Base-by-base conservation (phyloP, 352 stramenopile genomes). In the Globisporangium takayamanum region DNA sequence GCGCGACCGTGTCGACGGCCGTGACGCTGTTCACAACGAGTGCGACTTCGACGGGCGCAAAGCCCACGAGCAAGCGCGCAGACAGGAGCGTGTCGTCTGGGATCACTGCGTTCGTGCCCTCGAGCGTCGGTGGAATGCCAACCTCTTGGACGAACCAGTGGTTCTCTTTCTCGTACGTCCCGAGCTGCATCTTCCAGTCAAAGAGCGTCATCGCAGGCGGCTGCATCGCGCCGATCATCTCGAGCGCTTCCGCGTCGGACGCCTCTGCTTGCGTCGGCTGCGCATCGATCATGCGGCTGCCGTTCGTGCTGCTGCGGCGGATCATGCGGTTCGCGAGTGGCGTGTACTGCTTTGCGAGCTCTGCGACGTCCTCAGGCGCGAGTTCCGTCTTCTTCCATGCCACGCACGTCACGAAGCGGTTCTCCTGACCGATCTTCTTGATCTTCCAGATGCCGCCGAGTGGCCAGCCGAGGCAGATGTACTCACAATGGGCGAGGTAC, bases 371-470 rank as follows among this genome's bases (percentile, higher is more conserved):
- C n/a, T 72, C 55, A 15, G 63, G 62, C 28, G 63, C 67, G 53
- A 85, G 54, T 37, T 84, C 72, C 10, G 76, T 84, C 60, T 73
- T 76, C 15, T 66, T 66, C 76, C 76, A 84, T 10, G 73, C 59
- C 53, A 81, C 42, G 57, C 76, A 86, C 36, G 66, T 53, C 18
- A 84, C 57, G 1, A 57, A 55, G 5, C 64, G 62, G 47, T 71
- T 69, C 58, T 69, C 68, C 20, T 66, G 51, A 11, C 61, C 65
- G 8, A 72, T 41, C 26, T 56, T 53, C 44, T 68, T 60, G 59
- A 87, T 79, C 59, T 77, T 72, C 76, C 74, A 87, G 48, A 87
- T 70, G 33, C 74, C 76, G 7, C 74, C 74, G 25, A 80, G 62
- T 1, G 71, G 74, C 70, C 72, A 82, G 25, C 69, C 69, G 39